Evolutionary conservation across 108 stramenopile genomes (phyloP).

Genomic region (Fragilariopsis cylindrus): DNA sequence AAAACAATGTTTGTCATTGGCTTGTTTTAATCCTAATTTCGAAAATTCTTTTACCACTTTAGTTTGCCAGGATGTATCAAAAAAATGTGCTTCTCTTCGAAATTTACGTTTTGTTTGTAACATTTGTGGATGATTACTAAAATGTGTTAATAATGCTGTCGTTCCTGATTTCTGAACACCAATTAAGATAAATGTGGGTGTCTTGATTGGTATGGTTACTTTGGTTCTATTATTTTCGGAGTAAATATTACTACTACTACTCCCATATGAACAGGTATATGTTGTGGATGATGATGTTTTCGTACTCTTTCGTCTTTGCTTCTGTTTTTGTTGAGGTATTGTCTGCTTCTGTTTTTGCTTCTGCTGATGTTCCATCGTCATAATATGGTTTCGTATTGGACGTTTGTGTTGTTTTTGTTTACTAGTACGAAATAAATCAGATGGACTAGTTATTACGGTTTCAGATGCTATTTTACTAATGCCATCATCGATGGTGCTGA

Average conservation of each 20-base stretch:
- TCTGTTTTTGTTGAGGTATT: no score
- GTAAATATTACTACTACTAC: no score
- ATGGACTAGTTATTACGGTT: no score
- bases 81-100: conserved; percentile 88
- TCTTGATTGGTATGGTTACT: neutral
- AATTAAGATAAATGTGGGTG: conserved; percentile 57
- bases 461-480: no score
- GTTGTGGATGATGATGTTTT: neutral
- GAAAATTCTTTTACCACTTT: conserved; percentile 27
- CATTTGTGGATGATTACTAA: conserved; percentile 85
- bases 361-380: no score
- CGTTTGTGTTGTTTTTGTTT: no score
- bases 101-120: conserved; percentile 45
- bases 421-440: no score
- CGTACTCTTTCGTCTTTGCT: neutral
- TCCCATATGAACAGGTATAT: conserved; percentile 17
- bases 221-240: neutral
- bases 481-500: no score
- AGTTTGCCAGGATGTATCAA: conserved; percentile 88
- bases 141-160: conserved; percentile 82
- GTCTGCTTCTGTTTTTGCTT: no score
- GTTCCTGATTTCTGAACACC: conserved; percentile 94
- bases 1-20: conserved; percentile 10
- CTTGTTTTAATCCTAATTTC: conserved; percentile 9
- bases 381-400: no score